A percentile compares a stretch with the other conserved stretches of the same genome.
These are phyloP conservation scores for Euryodendron excelsum DNA, from an alignment of 148 eudicot species.

Conservation along the genomic window DNA sequence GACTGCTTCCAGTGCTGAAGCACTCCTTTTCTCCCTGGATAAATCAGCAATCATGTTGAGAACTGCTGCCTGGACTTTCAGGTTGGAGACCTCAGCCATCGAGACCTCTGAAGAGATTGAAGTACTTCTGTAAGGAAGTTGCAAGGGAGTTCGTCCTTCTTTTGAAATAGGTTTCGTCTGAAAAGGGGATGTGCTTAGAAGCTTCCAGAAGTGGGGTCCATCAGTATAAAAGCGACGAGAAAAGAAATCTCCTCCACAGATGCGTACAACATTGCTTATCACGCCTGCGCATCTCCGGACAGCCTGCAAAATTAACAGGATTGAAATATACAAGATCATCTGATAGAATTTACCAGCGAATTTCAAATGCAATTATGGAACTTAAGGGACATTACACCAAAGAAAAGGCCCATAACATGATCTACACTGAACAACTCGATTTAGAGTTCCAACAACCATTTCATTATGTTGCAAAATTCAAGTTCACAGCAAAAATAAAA, in stretches of 20 bases:
- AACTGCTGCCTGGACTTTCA: conserved; percentile 75
- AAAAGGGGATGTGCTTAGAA: conserved; percentile 72
- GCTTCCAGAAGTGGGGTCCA: conserved; percentile 82
- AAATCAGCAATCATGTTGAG: conserved; percentile 80
- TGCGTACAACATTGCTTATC: conserved; percentile 54
- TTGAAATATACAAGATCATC: not conserved
- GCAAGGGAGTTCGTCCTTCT: conserved; percentile 50
- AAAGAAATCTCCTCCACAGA: conserved; percentile 89
- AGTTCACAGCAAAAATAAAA: not conserved
- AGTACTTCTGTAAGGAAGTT: conserved; percentile 76
- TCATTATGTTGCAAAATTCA: not conserved
- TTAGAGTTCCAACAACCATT: not conserved
- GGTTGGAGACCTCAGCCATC: conserved; percentile 58
- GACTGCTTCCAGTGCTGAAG: conserved; percentile 67
- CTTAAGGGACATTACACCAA: not conserved
- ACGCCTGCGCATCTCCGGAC: conserved; percentile 57
- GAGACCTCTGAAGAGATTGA: conserved; percentile 46
- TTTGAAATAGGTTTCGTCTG: conserved; percentile 46
- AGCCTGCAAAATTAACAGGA: conserved; percentile 42
- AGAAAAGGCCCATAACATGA: not conserved
- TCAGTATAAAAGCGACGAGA: conserved; percentile 77
- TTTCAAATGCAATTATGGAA: not conserved
- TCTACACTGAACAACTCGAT: not conserved
- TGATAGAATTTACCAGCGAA: not conserved
- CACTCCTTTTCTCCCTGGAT: conserved; percentile 63